Conservation (phyloP, 2,329 filamentous ascomycete species). For the Xylariaceae sp. region DNA sequence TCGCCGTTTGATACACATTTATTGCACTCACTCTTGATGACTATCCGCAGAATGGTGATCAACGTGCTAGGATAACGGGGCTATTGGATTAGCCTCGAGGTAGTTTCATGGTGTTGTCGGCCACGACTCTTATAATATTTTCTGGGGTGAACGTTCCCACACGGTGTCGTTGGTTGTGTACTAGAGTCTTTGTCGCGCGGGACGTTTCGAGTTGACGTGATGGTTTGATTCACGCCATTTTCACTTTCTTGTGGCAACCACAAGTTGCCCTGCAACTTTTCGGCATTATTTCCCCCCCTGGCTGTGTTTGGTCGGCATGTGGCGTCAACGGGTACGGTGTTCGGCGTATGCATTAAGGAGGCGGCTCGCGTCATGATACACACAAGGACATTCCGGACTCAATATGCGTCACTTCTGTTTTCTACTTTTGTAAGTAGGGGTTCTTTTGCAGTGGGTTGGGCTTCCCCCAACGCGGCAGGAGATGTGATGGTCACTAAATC, state of each 20-base stretch:
- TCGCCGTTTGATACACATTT: conserved; percentile 10
- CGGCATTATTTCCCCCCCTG: conserved; percentile 9
- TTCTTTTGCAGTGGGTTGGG: conserved; percentile 2
- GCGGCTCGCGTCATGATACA: conserved; percentile 15
- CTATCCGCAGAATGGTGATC: conserved; percentile 22
- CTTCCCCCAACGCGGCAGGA: conserved; percentile 3
- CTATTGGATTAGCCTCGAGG: conserved; percentile 29
- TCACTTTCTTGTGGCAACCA: conserved; percentile 11
- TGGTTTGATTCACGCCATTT: conserved; percentile 1
- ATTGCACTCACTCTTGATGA: conserved; percentile 18
- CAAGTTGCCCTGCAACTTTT: conserved; percentile 13
- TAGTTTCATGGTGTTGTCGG: conserved; percentile 26
- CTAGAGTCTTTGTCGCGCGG: conserved; percentile 3
- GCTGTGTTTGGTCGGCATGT: conserved; percentile 18
- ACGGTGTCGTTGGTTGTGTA: conserved; percentile 14
- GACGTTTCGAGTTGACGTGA: not conserved
- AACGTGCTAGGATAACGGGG: conserved; percentile 27
- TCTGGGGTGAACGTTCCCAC: conserved; percentile 11
- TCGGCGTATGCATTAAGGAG: conserved; percentile 15
- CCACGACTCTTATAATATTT: conserved; percentile 20
- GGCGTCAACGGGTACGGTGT: conserved; percentile 18
- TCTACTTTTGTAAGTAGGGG: conserved; percentile 3
- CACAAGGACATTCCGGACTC: conserved; percentile 7
- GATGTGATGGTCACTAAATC: conserved; percentile 4
- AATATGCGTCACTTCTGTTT: conserved; percentile 5